phyloP scores from a whole-genome alignment of 1,139 yeast genomes.

The Taphrina communis region DNA sequence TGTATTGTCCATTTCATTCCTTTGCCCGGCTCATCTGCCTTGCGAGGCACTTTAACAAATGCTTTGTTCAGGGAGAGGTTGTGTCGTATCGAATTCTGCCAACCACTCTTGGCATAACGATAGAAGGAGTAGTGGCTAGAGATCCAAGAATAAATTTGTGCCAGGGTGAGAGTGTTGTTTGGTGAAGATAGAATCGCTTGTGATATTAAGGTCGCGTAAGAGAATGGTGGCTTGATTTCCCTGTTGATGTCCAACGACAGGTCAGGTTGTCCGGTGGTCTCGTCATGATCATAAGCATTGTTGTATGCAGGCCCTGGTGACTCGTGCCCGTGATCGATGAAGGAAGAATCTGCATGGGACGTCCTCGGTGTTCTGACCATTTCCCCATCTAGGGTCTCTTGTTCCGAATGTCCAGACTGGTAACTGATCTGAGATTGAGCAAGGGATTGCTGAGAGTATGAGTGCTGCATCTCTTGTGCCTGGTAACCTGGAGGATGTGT shows the following conservation, averaged over 20 bases:
- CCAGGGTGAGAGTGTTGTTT: constrained; percentile 84
- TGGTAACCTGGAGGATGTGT: constrained; percentile 33
- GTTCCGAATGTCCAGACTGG: constrained; percentile 23
- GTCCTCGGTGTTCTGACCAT: constrained; percentile 10
- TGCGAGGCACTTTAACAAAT: constrained; percentile 91
- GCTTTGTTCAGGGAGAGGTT: constrained; percentile 82
- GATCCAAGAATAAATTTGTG: constrained; percentile 93
- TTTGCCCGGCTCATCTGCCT: constrained; percentile 95
- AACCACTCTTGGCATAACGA: constrained; percentile 90
- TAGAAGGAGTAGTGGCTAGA: constrained; percentile 86
- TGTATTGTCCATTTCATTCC: constrained; percentile 99
- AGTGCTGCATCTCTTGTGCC: constrained; percentile 24
- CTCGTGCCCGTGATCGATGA: constrained; percentile 4
- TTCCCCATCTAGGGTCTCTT: constrained; percentile 19
- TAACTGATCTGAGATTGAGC: constrained; percentile 33
- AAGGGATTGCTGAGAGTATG: constrained; percentile 28
- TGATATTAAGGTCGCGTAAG: constrained; percentile 97
- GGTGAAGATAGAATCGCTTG: constrained; percentile 89
- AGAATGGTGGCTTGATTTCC: constrained; percentile 94
- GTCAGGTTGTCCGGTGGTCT: constrained; percentile 29
- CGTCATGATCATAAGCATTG: constrained; percentile 22
- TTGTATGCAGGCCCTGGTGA: constrained; percentile 19
- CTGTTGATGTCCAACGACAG: constrained; percentile 62
- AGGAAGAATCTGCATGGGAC: not conserved
- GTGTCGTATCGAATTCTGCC: constrained; percentile 89